Percentiles rank a stretch among this genome's conserved stretches.
Conservation (phyloP, 1,284 basidiomycete species). For the Melanopsichium pennsylvanicum region DNA sequence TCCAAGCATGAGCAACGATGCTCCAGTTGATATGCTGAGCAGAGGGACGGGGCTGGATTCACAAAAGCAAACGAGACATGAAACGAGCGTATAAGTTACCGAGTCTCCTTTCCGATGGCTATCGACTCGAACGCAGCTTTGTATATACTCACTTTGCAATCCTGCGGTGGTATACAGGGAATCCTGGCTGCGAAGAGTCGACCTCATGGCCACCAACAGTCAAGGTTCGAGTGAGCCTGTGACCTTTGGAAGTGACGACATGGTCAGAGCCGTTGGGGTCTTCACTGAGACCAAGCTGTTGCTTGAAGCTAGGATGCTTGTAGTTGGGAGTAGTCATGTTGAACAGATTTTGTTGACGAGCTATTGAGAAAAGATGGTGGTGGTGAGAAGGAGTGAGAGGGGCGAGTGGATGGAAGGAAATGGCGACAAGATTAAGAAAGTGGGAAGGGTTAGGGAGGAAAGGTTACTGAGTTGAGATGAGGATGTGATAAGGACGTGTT, state of each 20-base stretch:
- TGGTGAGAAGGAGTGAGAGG: neutral
- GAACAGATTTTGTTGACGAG: neutral
- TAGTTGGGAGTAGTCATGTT: conserved; percentile 37
- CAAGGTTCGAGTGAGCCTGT: conserved; percentile 29
- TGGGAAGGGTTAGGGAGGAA: neutral
- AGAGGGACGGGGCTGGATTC: conserved; percentile 51
- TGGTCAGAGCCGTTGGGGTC: conserved; percentile 49
- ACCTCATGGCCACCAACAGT: conserved; percentile 43
- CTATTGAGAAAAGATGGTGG: neutral
- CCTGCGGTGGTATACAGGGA: conserved; percentile 51
- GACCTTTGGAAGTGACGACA: conserved; percentile 25
- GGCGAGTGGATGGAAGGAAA: neutral
- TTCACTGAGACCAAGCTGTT: conserved; percentile 41
- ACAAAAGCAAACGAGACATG: neutral
- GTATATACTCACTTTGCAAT: conserved; percentile 46
- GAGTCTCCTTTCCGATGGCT: no score
- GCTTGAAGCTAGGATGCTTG: conserved; percentile 39
- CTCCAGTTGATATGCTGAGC: conserved; percentile 43
- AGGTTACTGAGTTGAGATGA: neutral
- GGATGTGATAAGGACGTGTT: no score
- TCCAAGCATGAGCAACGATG: conserved; percentile 39
- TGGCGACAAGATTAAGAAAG: neutral
- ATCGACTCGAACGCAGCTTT: no score
- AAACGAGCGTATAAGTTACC: no score
- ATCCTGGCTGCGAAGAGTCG: conserved; percentile 38